These are phyloP conservation scores for Exophiala bonariae DNA, from an alignment of 2,329 filamentous ascomycete species.

Conservation along the genomic window DNA sequence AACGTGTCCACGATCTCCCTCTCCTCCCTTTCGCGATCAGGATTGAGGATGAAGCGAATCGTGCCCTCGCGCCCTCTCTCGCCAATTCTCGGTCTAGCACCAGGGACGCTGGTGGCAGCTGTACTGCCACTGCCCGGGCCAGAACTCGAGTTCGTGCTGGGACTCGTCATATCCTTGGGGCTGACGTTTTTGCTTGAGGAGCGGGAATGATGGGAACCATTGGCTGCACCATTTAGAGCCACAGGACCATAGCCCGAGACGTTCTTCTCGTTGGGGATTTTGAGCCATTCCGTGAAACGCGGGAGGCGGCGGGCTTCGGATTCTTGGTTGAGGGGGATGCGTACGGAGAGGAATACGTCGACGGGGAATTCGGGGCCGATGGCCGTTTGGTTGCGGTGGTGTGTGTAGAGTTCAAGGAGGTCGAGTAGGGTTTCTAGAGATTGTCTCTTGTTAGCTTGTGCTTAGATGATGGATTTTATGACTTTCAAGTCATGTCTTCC, in stretches of 20 bases:
- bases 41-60: constrained; percentile 85
- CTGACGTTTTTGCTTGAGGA: constrained; percentile 20
- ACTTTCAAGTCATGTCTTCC: too few species aligned
- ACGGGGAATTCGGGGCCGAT: constrained; percentile 72
- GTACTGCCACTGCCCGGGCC: constrained; percentile 1
- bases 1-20: constrained; percentile 64
- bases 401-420: constrained; percentile 86
- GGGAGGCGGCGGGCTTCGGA: constrained; percentile 62
- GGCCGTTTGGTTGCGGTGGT: constrained; percentile 72
- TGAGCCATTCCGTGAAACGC: constrained; percentile 60
- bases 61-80: constrained; percentile 66
- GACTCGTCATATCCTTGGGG: constrained; percentile 21
- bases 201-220: constrained; percentile 7
- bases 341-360: constrained; percentile 78
- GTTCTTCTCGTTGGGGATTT: constrained; percentile 25
- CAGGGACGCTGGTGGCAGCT: constrained; percentile 7
- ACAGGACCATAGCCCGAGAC: constrained; percentile 25
- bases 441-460: too few species aligned
- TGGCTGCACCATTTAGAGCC: constrained; percentile 2
- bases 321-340: constrained; percentile 83
- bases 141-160: constrained; percentile 10
- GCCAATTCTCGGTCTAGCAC: constrained; percentile 28
- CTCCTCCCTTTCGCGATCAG: constrained; percentile 72
- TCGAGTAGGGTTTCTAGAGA: constrained; percentile 79
- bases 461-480: too few species aligned